Evolutionary conservation across 192 early-diverging fungal genomes (phyloP).

Genomic region (Phlyctochytrium planicorne): DNA sequence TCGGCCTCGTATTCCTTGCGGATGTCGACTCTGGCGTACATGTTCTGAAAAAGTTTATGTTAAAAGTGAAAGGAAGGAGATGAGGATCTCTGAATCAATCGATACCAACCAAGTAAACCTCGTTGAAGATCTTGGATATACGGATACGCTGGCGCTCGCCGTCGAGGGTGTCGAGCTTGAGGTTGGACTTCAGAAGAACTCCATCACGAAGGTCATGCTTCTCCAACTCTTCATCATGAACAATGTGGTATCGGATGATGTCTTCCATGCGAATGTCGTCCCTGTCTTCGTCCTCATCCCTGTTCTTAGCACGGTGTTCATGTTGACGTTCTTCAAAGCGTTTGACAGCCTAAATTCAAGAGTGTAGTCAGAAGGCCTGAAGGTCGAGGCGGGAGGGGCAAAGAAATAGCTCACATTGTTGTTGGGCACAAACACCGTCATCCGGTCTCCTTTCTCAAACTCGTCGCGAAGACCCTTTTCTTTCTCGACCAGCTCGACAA

Average conservation of each 20-base stretch:
- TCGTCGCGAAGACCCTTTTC: constrained; percentile 35
- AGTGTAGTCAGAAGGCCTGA: not conserved
- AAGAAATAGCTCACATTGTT: constrained; percentile 5
- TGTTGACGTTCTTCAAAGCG: constrained; percentile 12
- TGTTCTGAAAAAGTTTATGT: constrained; percentile 30
- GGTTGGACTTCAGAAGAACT: constrained; percentile 24
- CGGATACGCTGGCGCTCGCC: constrained; percentile 37
- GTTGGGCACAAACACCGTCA: constrained; percentile 31
- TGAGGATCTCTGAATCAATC: constrained; percentile 3
- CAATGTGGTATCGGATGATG: constrained; percentile 32
- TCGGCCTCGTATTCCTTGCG: constrained; percentile 26
- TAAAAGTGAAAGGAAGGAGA: constrained; percentile 5
- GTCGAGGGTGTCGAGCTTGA: constrained; percentile 21
- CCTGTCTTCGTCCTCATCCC: not conserved
- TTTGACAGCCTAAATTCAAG: too few relatives aligned
- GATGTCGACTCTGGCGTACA: constrained; percentile 23
- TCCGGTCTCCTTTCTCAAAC: constrained; percentile 15
- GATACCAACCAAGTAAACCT: constrained; percentile 26
- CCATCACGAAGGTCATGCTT: constrained; percentile 22
- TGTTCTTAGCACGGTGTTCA: too few relatives aligned
- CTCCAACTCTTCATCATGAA: constrained; percentile 19
- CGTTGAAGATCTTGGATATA: constrained; percentile 15
- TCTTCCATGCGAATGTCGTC: constrained; percentile 1
- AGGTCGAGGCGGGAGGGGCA: not conserved
- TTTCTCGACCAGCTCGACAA: constrained; percentile 24